Conservation (phyloP, 1,284 basidiomycete genomes). For the Hortiboletus rubellus region DNA sequence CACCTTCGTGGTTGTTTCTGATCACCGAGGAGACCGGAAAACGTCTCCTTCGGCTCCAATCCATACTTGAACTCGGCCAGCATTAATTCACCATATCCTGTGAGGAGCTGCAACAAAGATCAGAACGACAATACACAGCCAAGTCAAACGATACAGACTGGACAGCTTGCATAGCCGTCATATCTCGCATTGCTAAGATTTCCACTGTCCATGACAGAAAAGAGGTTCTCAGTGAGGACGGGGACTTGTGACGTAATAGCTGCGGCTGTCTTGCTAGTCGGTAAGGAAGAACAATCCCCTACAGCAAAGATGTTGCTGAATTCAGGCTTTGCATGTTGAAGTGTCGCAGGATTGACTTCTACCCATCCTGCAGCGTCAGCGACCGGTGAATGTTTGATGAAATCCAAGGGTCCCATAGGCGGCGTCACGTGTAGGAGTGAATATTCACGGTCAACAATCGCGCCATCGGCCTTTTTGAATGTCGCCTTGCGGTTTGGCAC, state of each 20-base stretch:
- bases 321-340: slow-evolving; percentile 80
- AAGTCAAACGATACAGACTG: slow-evolving; percentile 47
- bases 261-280: slow-evolving; percentile 95
- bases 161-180: slow-evolving; percentile 85
- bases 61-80: slow-evolving; percentile 93
- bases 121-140: slow-evolving; percentile 1
- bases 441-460: slow-evolving; percentile 71
- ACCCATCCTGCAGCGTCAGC: slow-evolving; percentile 88
- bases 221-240: slow-evolving; percentile 90
- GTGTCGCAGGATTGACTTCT: slow-evolving; percentile 76
- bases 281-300: slow-evolving; percentile 89
- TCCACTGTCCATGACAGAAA: slow-evolving; percentile 71
- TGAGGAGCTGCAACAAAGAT: slow-evolving; percentile 58
- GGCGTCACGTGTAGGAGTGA: slow-evolving; percentile 88
- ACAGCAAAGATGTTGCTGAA: slow-evolving; percentile 85
- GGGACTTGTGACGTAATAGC: slow-evolving; percentile 92
- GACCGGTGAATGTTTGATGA: slow-evolving; percentile 79
- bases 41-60: slow-evolving; percentile 83
- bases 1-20: slow-evolving; percentile 69
- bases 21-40: slow-evolving; percentile 64
- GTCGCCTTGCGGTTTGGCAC: slow-evolving; percentile 71
- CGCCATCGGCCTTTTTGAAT: slow-evolving; percentile 76
- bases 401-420: slow-evolving; percentile 86
- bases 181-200: slow-evolving; percentile 68
- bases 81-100: slow-evolving; percentile 85